Base-by-base conservation (phyloP, 2,329 filamentous ascomycete genomes). In the Tolypocladium tropicale region DNA sequence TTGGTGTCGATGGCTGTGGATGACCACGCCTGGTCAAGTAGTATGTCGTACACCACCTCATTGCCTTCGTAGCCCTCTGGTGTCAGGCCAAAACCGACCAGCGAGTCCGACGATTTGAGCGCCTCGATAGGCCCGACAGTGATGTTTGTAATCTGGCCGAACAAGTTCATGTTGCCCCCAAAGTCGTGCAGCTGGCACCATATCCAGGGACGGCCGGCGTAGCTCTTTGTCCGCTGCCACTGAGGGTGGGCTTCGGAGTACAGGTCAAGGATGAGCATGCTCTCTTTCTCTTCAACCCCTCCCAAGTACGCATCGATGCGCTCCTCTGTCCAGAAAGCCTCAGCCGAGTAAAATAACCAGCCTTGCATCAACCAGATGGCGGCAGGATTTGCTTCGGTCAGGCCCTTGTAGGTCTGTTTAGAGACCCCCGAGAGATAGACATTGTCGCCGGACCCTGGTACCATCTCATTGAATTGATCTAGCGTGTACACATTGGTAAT, bases 391-490 rank as follows among this genome's bases (percentile, higher is more conserved):
- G 73, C 77, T 2, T 69, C 63, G 59, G 79, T 79, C 36, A 81
- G 69, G 50, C 72, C 74, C 48, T 72, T 62, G 69, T 74, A 77
- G 0, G 77, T 79, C 54, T 69, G 71, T 16, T 28, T n/a, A 4
- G 58, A 59, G 4, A 61, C 50, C n/a, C 34, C 52, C 14, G 58
- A 41, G 12, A 79, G 67, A 56, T 78, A 78, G 28, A 64, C 66
- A 1, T 70, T 57, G 53, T 78, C 74, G 6, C 75, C 74, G 1
- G 75, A 78, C 51, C 65, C 71, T 0, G 78, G 77, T 30, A 72
- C 63, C 56, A 78, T 78, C 63, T 81, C 78, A 56, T 80, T 80
- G 64, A 77, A 80, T 60, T 80, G 78, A 58, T 80, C 78, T 9
- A 80, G 68, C 0, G 77, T 77, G 60, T 78, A 80, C 56, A 78